Evolutionary conservation across 2,329 filamentous ascomycete genomes (phyloP), one percentile per base, ranked within the genome.

Genomic region (Pleomassaria siparia): DNA sequence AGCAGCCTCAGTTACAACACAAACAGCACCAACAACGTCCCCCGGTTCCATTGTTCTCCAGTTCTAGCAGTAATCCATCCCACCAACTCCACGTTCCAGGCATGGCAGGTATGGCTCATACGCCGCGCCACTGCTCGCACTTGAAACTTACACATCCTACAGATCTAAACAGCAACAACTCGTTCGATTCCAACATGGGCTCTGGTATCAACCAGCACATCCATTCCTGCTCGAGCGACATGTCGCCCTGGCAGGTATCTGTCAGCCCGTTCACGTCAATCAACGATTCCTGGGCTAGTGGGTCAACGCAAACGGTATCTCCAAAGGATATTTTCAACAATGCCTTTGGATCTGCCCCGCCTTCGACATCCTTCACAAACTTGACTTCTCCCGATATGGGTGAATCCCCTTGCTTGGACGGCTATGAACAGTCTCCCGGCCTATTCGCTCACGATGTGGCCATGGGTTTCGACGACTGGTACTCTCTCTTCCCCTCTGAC

Each of bases 301-400:
- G 63, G 44, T 70, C 70, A 25, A 61, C 62, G 43, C 70, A 69
- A 50, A 96, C 91, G 33, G 82, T 96, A 53, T 96, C 91, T 52
- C 91, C 91, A 16, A 86, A 88, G 71, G 90, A 96, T 63, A 78
- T 95, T 56, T 77, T 91, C 60, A 82, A 84, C 58, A 83, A 88
- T 62, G 77, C 80, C 49, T 83, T 84, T 63, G 77, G 83, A 66
- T 95, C 89, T 53, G 84, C 89, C 29, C 91, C 91, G 24, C 89
- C 89, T 64, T 95, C 91, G 2, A 80, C 86, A 39, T 85, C 88
- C 26, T 84, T 94, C 66, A 95, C 91, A 28, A 85, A 90, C 54
- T 67, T 96, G 71, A 95, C 90, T 47, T 94, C 91, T 50, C 91
- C 91, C 36, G 74, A 75, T 56, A 89, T 87, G n/a, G 78, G 88